phyloP scores from a whole-genome alignment of 192 early-diverging fungal species.

The Linderina pennispora region DNA sequence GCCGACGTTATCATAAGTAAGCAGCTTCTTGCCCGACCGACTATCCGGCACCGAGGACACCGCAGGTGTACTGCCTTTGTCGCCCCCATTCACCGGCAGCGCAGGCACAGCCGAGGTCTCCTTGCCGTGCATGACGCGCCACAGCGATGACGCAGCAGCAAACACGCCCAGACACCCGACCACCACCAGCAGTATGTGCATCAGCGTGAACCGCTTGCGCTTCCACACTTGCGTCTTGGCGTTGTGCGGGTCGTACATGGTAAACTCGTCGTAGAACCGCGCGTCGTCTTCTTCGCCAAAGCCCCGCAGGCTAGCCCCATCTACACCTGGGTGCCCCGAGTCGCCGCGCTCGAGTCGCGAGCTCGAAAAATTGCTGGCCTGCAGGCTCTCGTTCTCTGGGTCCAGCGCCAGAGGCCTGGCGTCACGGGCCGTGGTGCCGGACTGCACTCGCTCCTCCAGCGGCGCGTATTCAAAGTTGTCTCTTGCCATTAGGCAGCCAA shows the following conservation, averaged over 20 bases:
- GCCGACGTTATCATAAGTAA: constrained; percentile 35
- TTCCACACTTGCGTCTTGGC: constrained; percentile 21
- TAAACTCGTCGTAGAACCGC: constrained; percentile 36
- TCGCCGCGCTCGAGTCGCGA: constrained; percentile 12
- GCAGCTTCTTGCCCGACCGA: constrained; percentile 28
- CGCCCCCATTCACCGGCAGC: not conserved
- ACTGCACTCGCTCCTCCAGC: not conserved
- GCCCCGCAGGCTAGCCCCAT: constrained; percentile 3
- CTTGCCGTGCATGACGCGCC: constrained; percentile 7
- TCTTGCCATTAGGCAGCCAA: not conserved
- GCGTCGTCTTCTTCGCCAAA: constrained; percentile 39
- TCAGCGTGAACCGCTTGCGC: constrained; percentile 34
- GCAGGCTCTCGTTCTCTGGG: not conserved
- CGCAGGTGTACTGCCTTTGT: not conserved
- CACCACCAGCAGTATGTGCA: constrained; percentile 20
- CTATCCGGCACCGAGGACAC: constrained; percentile 9
- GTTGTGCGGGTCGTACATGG: constrained; percentile 21
- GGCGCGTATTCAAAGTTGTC: not conserved
- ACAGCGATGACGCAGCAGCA: constrained; percentile 9
- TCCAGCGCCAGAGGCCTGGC: not conserved
- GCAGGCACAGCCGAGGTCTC: not conserved
- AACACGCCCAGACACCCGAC: constrained; percentile 31
- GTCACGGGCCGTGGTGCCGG: not conserved
- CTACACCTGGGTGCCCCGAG: constrained; percentile 26
- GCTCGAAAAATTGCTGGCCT: not conserved